phyloP scores from a whole-genome alignment of 345 rosid genomes.

The Mercurialis annua region DNA sequence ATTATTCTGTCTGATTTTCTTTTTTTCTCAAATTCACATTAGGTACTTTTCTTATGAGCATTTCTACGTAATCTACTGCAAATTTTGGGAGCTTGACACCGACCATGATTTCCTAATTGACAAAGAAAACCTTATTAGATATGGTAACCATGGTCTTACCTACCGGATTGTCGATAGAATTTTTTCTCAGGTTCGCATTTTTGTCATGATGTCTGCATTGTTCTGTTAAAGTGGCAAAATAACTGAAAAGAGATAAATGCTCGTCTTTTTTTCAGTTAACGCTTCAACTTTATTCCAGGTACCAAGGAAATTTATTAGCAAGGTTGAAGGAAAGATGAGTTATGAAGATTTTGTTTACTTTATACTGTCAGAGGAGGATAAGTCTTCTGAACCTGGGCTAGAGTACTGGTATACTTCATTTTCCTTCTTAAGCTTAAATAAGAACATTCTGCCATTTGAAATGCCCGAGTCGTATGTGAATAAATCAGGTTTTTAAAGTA shows the following conservation, averaged over 20 bases:
- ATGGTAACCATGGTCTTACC: slow-evolving; percentile 96
- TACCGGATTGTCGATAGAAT: slow-evolving; percentile 87
- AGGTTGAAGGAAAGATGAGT: slow-evolving; percentile 85
- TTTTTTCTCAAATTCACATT: background rate
- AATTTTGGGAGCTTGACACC: slow-evolving; percentile 97
- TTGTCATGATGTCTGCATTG: slow-evolving; percentile 12
- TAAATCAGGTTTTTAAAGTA: background rate
- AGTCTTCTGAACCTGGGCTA: slow-evolving; percentile 89
- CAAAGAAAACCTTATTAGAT: slow-evolving; percentile 94
- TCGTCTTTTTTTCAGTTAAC: background rate
- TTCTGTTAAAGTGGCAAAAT: background rate
- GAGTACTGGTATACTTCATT: slow-evolving; percentile 68
- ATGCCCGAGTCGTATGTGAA: background rate
- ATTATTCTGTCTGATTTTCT: background rate
- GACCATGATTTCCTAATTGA: slow-evolving; percentile 97
- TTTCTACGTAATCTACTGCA: slow-evolving; percentile 96
- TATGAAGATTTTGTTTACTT: slow-evolving; percentile 96
- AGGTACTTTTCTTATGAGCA: slow-evolving; percentile 97
- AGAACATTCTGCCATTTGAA: background rate
- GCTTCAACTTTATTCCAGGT: slow-evolving; percentile 37
- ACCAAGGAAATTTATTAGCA: slow-evolving; percentile 82
- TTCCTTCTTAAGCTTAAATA: background rate
- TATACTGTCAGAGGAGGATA: slow-evolving; percentile 93
- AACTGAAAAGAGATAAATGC: too few species aligned
- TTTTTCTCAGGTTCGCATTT: slow-evolving; percentile 73